Percentiles rank a stretch among this genome's conserved stretches.
These are phyloP conservation scores for Lasiosphaeris hirsuta DNA, from an alignment of 495 filamentous ascomycete genomes.

Conservation along the genomic window DNA sequence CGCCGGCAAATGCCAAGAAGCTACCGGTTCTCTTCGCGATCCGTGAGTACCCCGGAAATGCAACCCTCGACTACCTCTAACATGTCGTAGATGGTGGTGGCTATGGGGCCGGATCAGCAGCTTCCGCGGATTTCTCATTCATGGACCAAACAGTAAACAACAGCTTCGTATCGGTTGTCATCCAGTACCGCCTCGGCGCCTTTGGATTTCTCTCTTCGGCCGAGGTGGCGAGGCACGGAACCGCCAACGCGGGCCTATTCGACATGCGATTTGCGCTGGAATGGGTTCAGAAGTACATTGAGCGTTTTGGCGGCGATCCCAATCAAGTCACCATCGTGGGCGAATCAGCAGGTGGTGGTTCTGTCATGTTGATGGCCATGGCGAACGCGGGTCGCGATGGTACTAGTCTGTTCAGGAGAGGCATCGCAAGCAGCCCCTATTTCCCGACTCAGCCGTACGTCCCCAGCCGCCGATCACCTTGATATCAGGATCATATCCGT, in stretches of 20 bases:
- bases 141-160: constrained; percentile 42
- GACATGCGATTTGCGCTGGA: constrained; percentile 68
- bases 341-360: constrained; percentile 66
- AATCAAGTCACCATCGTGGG: constrained; percentile 65
- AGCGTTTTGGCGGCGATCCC: constrained; percentile 66
- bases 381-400: constrained; percentile 34
- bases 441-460: constrained; percentile 36
- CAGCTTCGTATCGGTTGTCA: constrained; percentile 39
- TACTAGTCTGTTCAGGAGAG: constrained; percentile 45
- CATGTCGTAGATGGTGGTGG: constrained; percentile 36
- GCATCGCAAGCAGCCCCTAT: constrained; percentile 43
- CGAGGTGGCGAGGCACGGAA: constrained; percentile 38
- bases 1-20: constrained; percentile 36
- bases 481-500: constrained; percentile 15
- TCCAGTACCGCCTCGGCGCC: constrained; percentile 49
- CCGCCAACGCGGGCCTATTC: constrained; percentile 60
- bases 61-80: constrained; percentile 1
- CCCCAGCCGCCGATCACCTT: not conserved
- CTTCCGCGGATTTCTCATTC: constrained; percentile 36
- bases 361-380: constrained; percentile 50
- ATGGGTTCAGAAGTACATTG: constrained; percentile 71
- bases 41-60: constrained; percentile 22
- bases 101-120: constrained; percentile 36
- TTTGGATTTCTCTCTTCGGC: constrained; percentile 49
- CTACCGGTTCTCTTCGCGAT: constrained; percentile 41